These are phyloP conservation scores for Auricularia heimuer DNA, from an alignment of 768 basidiomycete species.

Conservation along the genomic window DNA sequence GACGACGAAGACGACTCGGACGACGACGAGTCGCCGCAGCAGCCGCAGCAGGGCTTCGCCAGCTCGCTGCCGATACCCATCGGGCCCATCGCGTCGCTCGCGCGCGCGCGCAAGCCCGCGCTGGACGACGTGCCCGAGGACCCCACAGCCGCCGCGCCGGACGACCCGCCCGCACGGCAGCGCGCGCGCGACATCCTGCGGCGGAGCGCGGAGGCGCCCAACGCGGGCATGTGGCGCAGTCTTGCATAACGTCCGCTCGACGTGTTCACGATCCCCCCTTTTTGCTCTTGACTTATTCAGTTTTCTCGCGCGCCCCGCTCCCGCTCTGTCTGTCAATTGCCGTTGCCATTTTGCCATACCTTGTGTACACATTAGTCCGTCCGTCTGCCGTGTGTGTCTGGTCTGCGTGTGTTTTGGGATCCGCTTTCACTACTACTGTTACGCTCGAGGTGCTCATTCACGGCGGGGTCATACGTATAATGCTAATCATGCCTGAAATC, in stretches of 20 bases:
- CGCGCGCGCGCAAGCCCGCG: conserved; percentile 15
- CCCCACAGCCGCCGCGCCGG: neutral
- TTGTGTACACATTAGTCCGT: too few species aligned
- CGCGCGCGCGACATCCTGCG: conserved; percentile 62
- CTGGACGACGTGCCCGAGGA: neutral
- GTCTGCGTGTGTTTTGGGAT: too few species aligned
- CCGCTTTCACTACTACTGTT: too few species aligned
- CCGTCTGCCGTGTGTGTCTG: too few species aligned
- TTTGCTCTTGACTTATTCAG: too few species aligned
- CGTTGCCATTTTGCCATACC: too few species aligned
- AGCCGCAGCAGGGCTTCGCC: conserved; percentile 22
- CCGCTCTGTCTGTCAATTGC: too few species aligned
- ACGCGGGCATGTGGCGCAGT: conserved; percentile 75
- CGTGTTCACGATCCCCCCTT: too few species aligned
- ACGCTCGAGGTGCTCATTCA: too few species aligned
- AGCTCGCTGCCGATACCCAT: conserved; percentile 60
- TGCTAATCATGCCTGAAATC: too few species aligned
- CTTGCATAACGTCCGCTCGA: conserved; percentile 32
- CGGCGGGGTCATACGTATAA: too few species aligned
- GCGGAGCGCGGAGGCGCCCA: conserved; percentile 56
- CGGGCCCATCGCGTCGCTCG: conserved; percentile 24
- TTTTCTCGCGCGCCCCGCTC: too few species aligned
- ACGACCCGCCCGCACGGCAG: conserved; percentile 19
- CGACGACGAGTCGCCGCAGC: conserved; percentile 19
- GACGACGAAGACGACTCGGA: conserved; percentile 10